phyloP scores from a whole-genome alignment of 1,284 basidiomycete species.

The Pterula multifida region DNA sequence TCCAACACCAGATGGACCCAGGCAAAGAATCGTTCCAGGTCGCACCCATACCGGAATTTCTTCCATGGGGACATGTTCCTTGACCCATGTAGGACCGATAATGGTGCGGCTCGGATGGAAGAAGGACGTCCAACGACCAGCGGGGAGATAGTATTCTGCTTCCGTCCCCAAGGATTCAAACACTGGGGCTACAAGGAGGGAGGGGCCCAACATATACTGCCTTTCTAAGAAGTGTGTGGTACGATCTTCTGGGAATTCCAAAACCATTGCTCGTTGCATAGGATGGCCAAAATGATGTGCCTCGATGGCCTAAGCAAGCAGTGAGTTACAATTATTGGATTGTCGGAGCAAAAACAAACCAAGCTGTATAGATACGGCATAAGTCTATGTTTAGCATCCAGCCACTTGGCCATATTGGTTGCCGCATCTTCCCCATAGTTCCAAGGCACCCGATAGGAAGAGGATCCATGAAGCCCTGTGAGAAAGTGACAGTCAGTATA shows the following conservation, averaged over 20 bases:
- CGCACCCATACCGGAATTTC: slow-evolving; percentile 60
- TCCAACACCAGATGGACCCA: slow-evolving; percentile 42
- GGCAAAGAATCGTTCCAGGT: slow-evolving; percentile 38
- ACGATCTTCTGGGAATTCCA: slow-evolving; percentile 60
- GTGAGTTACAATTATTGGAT: neutral
- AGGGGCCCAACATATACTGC: slow-evolving; percentile 61
- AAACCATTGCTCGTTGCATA: slow-evolving; percentile 60
- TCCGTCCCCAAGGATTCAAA: slow-evolving; percentile 47
- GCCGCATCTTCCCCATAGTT: slow-evolving; percentile 63
- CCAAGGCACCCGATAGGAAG: slow-evolving; percentile 69
- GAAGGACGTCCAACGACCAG: slow-evolving; percentile 58
- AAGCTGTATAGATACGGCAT: slow-evolving; percentile 66
- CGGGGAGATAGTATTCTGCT: slow-evolving; percentile 57
- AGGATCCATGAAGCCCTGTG: slow-evolving; percentile 44
- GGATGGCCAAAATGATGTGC: slow-evolving; percentile 49
- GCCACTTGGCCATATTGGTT: slow-evolving; percentile 49
- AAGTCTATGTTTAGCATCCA: slow-evolving; percentile 56
- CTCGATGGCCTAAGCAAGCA: slow-evolving; percentile 41
- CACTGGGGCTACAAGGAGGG: slow-evolving; percentile 63
- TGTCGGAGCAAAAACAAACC: slow-evolving; percentile 23
- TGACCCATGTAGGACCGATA: slow-evolving; percentile 43
- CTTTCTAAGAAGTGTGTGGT: slow-evolving; percentile 54
- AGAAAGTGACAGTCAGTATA: neutral
- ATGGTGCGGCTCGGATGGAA: slow-evolving; percentile 37
- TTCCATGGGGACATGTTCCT: slow-evolving; percentile 41